Evolutionary conservation across 2,329 filamentous ascomycete genomes (phyloP).

Genomic region (Claviceps fusiformis): DNA sequence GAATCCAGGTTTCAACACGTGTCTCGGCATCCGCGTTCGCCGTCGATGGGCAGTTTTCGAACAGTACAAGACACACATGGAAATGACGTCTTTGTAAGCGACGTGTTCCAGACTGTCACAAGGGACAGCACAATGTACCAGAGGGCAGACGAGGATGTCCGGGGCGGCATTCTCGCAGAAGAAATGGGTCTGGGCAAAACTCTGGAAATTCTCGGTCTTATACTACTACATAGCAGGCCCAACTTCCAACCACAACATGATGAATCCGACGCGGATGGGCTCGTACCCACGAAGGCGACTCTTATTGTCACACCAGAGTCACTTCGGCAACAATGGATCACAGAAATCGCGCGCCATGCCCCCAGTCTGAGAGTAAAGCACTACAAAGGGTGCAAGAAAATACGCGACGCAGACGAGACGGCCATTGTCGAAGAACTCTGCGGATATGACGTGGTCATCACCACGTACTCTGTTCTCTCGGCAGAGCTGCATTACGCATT

Average conservation of each 20-base stretch:
- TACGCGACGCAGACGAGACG: slow-evolving; percentile 21
- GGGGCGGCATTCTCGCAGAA: slow-evolving; percentile 57
- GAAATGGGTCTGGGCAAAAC: slow-evolving; percentile 81
- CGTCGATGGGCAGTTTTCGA: slow-evolving; percentile 17
- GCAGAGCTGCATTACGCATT: slow-evolving; percentile 67
- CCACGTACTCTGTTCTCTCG: slow-evolving; percentile 58
- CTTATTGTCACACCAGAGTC: slow-evolving; percentile 47
- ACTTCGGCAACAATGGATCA: slow-evolving; percentile 46
- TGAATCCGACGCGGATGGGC: slow-evolving; percentile 23
- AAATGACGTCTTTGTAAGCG: slow-evolving; percentile 40
- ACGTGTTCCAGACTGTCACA: slow-evolving; percentile 46
- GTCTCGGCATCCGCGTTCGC: not conserved
- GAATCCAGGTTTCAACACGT: slow-evolving; percentile 10
- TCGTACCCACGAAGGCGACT: slow-evolving; percentile 40
- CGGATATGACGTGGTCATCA: slow-evolving; percentile 45
- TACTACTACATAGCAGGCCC: slow-evolving; percentile 42
- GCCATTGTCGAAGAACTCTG: slow-evolving; percentile 31
- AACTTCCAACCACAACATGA: not conserved
- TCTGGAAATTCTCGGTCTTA: slow-evolving; percentile 57
- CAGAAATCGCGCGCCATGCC: slow-evolving; percentile 45
- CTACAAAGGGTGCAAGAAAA: slow-evolving; percentile 37
- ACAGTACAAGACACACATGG: slow-evolving; percentile 20
- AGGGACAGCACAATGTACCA: slow-evolving; percentile 32
- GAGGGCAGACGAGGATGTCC: slow-evolving; percentile 26
- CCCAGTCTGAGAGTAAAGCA: slow-evolving; percentile 41